A percentile compares a stretch with the other conserved stretches of the same genome.
phyloP scores from a whole-genome alignment of 331 rosid species.

The Rhamnella rubrinervis region DNA sequence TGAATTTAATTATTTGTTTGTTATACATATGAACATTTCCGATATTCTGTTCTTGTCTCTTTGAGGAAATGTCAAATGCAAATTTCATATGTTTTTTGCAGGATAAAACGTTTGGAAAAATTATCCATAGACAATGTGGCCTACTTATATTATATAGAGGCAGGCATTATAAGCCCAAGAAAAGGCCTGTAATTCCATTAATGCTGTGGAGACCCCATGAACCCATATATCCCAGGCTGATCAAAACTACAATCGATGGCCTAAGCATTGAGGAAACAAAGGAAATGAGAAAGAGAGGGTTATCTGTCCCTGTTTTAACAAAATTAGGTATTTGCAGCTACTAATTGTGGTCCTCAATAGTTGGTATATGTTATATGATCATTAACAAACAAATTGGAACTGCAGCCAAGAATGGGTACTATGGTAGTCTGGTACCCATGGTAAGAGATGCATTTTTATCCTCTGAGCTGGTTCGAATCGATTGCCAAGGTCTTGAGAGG shows the following conservation, averaged over 20 bases:
- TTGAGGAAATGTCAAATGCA: slow-evolving; percentile 12
- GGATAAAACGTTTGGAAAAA: slow-evolving; percentile 90
- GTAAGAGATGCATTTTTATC: slow-evolving; percentile 85
- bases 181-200: slow-evolving; percentile 74
- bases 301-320: slow-evolving; percentile 74
- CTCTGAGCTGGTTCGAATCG: slow-evolving; percentile 76
- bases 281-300: slow-evolving; percentile 85
- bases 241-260: slow-evolving; percentile 84
- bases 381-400: slow-evolving; percentile 25
- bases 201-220: slow-evolving; percentile 97
- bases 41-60: background rate
- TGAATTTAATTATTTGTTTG: background rate
- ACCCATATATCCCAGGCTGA: slow-evolving; percentile 84
- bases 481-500: slow-evolving; percentile 80
- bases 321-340: slow-evolving; percentile 55
- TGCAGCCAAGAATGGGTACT: slow-evolving; percentile 87
- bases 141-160: slow-evolving; percentile 77
- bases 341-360: slow-evolving; percentile 10
- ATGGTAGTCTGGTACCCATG: slow-evolving; percentile 78
- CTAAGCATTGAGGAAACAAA: slow-evolving; percentile 80
- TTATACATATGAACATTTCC: background rate
- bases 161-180: slow-evolving; percentile 67
- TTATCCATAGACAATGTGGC: slow-evolving; percentile 77
- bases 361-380: background rate
- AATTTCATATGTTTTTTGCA: slow-evolving; percentile 37